Base-by-base conservation (phyloP, 2,329 filamentous ascomycete genomes). In the Calonectria leucothoes region DNA sequence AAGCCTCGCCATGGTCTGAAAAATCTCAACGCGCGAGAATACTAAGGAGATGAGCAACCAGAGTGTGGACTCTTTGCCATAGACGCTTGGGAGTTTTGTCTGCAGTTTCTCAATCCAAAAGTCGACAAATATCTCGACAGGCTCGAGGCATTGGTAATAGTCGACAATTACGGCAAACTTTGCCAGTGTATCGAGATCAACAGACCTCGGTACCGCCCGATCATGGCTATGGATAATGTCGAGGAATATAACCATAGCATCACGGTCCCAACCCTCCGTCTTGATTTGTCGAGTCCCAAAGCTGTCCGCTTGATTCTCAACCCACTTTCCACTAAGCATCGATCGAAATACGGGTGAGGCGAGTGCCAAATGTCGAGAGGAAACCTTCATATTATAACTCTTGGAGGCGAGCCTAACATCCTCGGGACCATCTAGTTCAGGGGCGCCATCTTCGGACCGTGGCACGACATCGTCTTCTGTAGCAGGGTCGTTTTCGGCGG, bases 121-220 rank as follows among this genome's bases (percentile, higher is more conserved):
- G 10, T 64, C 29, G 5, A 5, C 49, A 11, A 65, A 59, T 6
- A 29, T 25, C 1, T 74, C 48, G 3, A 66, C 6, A 0, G 14
- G 37, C 0, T 76, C 74, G 6, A 71, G 65, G 4, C 57, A 72
- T 2, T 70, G 33, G 3, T 76, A 76, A 8, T 76, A 67, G 6
- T 76, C 74, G 10, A 73, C 64, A 0, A 76, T 39, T 0, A 70
- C 59, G 2, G 69, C 51, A 3, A 76, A 39, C 0, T 73, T 66
- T 15, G 63, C 27, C 0, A 76, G 4, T 0, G 68, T 69, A 0
- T 42, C 2, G 1, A 74, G 15, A 8, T 12, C 63, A 3, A 72
- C 1, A 0, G 55, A 0, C 0, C 7, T 37, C 0, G 66, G 74
- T 1, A 71, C 23, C 0, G 8, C 5, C 0, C 1, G 33, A 15